A percentile compares a stretch with the other conserved stretches of the same genome.
Evolutionary conservation across 108 stramenopile genomes (phyloP).

Genomic region (Conticribra weissflogii): DNA sequence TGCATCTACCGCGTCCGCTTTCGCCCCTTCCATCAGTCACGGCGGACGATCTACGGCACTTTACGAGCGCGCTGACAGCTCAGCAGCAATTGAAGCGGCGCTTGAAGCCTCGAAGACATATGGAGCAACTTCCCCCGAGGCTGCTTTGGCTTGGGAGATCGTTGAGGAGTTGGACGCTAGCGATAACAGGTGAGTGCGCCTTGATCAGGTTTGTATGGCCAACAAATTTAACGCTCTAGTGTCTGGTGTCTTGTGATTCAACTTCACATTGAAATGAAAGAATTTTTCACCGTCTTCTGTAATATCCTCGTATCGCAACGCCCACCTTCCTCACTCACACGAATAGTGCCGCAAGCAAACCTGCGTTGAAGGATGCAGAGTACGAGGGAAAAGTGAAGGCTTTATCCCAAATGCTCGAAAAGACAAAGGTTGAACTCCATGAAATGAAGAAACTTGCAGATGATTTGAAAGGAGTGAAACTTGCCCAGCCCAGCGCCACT

Average conservation of each 20-base stretch:
- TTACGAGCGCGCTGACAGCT: conserved; percentile 31
- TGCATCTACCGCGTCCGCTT: conserved; percentile 29
- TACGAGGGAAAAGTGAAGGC: conserved; percentile 48
- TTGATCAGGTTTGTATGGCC: neutral
- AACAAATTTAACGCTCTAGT: neutral
- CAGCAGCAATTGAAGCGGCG: conserved; percentile 66
- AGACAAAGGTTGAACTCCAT: conserved; percentile 41
- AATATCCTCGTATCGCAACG: too few species aligned
- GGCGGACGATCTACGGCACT: conserved; percentile 10
- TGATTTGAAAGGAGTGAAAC: conserved; percentile 45
- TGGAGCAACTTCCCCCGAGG: conserved; percentile 65
- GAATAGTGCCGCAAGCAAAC: conserved; percentile 37
- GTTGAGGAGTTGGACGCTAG: conserved; percentile 80
- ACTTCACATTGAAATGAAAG: too few species aligned
- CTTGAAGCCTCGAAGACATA: conserved; percentile 65
- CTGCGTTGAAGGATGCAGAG: conserved; percentile 36
- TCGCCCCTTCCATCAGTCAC: conserved; percentile 33
- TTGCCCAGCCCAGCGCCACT: conserved; percentile 33
- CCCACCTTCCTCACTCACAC: neutral
- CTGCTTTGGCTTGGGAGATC: conserved; percentile 80
- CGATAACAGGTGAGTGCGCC: conserved; percentile 66
- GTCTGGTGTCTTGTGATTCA: too few species aligned
- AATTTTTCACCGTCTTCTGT: too few species aligned
- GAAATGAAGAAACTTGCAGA: conserved; percentile 36
- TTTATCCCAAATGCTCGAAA: conserved; percentile 40